Evolutionary conservation across 2,329 filamentous ascomycete species (phyloP).

Genomic region (Hymenotorrendiella dingleyae): DNA sequence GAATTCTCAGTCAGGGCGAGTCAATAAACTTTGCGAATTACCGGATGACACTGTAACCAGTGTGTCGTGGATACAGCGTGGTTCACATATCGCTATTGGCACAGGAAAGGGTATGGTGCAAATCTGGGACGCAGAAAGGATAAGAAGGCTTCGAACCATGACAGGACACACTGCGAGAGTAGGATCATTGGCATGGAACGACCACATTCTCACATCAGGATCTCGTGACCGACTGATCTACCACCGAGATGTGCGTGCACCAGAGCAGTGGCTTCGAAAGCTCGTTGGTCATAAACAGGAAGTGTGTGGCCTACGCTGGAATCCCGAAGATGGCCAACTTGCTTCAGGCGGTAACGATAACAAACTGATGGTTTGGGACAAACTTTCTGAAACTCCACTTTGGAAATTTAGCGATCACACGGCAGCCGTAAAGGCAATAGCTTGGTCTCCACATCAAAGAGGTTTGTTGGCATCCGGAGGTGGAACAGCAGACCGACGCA

Average conservation of each 20-base stretch:
- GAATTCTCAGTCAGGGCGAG: conserved; percentile 86
- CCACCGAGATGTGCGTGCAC: conserved; percentile 88
- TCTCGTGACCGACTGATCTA: conserved; percentile 91
- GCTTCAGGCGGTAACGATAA: conserved; percentile 98
- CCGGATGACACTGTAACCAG: conserved; percentile 93
- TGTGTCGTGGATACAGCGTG: conserved; percentile 97
- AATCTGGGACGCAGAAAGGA: conserved; percentile 92
- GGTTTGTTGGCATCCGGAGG: conserved; percentile 92
- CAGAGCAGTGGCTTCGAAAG: conserved; percentile 83
- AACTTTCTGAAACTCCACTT: conserved; percentile 82
- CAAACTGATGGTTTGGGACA: conserved; percentile 98
- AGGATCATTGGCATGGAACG: conserved; percentile 94
- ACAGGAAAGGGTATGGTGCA: conserved; percentile 92
- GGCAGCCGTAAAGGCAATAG: conserved; percentile 93
- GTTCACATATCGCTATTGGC: conserved; percentile 90
- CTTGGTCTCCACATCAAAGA: conserved; percentile 95
- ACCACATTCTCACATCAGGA: conserved; percentile 92
- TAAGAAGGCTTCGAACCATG: conserved; percentile 86
- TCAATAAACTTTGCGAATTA: conserved; percentile 89
- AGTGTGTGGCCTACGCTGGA: conserved; percentile 95
- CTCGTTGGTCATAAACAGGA: conserved; percentile 96
- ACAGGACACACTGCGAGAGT: conserved; percentile 91
- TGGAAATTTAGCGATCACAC: conserved; percentile 95
- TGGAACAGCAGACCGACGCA: conserved; percentile 89
- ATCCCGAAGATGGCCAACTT: conserved; percentile 89